Evolutionary conservation across 192 early-diverging fungal genomes (phyloP), one percentile per base, ranked within the genome.

Genomic region (Coemansia sp.): DNA sequence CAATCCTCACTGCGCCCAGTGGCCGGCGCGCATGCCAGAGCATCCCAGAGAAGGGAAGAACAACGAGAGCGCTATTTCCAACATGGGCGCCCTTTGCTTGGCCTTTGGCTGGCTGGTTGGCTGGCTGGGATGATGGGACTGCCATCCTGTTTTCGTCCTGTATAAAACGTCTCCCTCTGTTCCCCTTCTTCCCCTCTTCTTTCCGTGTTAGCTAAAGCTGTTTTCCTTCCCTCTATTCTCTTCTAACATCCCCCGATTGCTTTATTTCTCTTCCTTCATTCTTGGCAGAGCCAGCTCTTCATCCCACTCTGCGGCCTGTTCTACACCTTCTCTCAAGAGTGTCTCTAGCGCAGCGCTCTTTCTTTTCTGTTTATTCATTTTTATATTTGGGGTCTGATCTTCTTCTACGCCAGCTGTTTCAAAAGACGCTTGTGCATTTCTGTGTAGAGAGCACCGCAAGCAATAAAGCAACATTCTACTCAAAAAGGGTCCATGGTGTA

Each of bases 11-110:
- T 48, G 47, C 47, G n/a, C 47, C 47, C 47, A 48, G 47, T 11
- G 62, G 47, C 62, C 42, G 59, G 65, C 59, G 21, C 37, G 73
- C 73, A 68, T 69, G 67, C 52, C 57, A 52, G 44, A 44, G 10
- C 8, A 44, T 16, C 15, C 48, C 1, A 12, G 48, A 49, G 48
- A 16, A 49, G 48, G n/a, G 48, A 13, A 50, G 16, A 13, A 50
- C 48, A n/a, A 6, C 15, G 6, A 50, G 18, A 50, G 18, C 48
- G 15, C 15, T 8, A 6, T 23, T 10, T 54, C 52, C 52, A 54
- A 32, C 12, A 54, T 13, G 52, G 9, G 18, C 21, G 52, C 52
- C 2, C 52, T 54, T 32, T 32, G 4, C 32, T 32, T 32, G 32
- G 4, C 32, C 32, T 32, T 32, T 32, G 32, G 4, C 32, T 32